phyloP scores from a whole-genome alignment of 1,284 basidiomycete genomes.

The Xanthoconium separans region DNA sequence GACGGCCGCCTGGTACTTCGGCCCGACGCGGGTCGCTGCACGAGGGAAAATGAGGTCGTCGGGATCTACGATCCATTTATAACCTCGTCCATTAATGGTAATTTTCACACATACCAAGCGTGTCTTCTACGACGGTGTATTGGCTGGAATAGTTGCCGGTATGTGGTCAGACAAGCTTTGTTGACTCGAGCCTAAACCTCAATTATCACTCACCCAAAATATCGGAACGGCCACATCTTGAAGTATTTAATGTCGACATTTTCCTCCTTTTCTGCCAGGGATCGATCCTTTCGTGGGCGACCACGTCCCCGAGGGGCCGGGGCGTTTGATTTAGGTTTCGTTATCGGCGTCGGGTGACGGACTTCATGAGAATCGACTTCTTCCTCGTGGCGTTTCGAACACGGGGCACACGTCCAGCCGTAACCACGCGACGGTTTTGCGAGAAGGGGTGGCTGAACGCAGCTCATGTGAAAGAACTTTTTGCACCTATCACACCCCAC shows the following conservation, averaged over 20 bases:
- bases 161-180: conserved; percentile 9
- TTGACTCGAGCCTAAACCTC: not conserved
- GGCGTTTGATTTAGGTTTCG: conserved; percentile 66
- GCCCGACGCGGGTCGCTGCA: conserved; percentile 82
- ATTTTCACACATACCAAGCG: conserved; percentile 60
- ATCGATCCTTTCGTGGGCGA: conserved; percentile 69
- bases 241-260: conserved; percentile 77
- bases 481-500: conserved; percentile 95
- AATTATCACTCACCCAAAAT: conserved; percentile 77
- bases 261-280: conserved; percentile 71
- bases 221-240: conserved; percentile 95
- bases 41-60: conserved; percentile 95
- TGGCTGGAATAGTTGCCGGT: conserved; percentile 47
- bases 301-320: conserved; percentile 66
- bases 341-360: conserved; percentile 50
- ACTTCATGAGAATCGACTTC: conserved; percentile 77
- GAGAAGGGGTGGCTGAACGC: conserved; percentile 90
- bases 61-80: conserved; percentile 57
- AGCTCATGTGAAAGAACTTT: conserved; percentile 93
- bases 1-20: conserved; percentile 79
- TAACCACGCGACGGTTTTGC: conserved; percentile 96
- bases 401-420: conserved; percentile 96
- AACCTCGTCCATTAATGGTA: conserved; percentile 21
- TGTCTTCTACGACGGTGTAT: conserved; percentile 89
- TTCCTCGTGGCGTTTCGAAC: conserved; percentile 85